Evolutionary conservation across 139 green algal species (phyloP), one percentile per base, ranked within the genome.

Genomic region (Chlorella sp.): DNA sequence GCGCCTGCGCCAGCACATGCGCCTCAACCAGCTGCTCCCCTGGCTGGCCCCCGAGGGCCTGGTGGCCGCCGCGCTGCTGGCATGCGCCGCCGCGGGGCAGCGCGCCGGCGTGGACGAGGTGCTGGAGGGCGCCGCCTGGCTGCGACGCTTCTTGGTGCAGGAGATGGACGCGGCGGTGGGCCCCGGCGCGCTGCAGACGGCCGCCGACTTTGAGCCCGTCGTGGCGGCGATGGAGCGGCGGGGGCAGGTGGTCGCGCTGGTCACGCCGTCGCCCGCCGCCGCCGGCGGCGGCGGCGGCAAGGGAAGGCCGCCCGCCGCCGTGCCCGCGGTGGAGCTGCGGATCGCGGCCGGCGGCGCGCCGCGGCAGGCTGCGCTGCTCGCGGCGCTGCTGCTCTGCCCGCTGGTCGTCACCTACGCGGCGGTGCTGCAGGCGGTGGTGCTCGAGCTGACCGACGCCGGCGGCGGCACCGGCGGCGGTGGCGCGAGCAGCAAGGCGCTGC

Each of bases 91-190:
- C 19, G 62, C 11, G 36, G 14, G 7, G 48, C 67, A 51, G 48
- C 23, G 48, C 36, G 14, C 19, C 38, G 36, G 38, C 61, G 21
- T 83, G 48, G 31, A 45, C 6, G 42, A 25, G 5, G 46, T 85
- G 42, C 85, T 83, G 81, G 75, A 83, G n/a, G 74, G 77, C 31
- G 82, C 81, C 17, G 79, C 68, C 5, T 89, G 79, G 62, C 62
- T 83, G 42, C 78, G 67, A 61, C 82, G 87, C 55, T 67, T 85
- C 27, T 41, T 79, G 51, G 40, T 84, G 5, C 46, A 42, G 2
- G 23, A 58, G 27, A 46, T 81, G 0, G 48, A 78, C 77, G 72
- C 60, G 71, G 72, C 72, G 8, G 43, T 77, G 58, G 31, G 41
- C 41, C 72, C 59, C 11, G 35, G 3, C 2, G 42, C 59, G 2